Conservation (phyloP, 169 alveolate genomes). For the Neospora caninum region DNA sequence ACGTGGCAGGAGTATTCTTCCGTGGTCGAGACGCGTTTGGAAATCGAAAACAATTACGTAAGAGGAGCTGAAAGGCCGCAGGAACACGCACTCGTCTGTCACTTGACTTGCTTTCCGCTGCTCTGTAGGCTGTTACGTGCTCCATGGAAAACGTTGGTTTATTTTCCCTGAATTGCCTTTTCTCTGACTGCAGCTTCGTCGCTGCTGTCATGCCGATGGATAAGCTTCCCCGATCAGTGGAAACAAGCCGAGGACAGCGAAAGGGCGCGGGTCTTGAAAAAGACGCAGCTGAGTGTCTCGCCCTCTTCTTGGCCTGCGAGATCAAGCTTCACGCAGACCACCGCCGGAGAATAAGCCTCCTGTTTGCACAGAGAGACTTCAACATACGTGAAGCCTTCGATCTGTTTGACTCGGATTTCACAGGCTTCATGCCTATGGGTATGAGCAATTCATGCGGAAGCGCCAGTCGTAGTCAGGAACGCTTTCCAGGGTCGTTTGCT, state of each 20-base stretch:
- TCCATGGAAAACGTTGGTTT: no score
- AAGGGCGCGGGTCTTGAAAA: neutral
- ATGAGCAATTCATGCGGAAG: neutral
- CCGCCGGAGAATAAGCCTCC: neutral
- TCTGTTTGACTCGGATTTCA: neutral
- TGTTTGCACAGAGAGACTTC: constrained; percentile 23
- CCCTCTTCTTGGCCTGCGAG: neutral
- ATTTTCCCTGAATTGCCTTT: no score
- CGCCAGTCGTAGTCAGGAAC: no score
- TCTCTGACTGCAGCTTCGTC: neutral
- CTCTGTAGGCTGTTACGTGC: no score
- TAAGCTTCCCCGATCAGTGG: neutral
- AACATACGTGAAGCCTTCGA: constrained; percentile 16
- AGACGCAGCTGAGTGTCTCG: constrained; percentile 10
- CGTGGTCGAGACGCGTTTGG: no score
- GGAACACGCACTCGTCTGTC: no score
- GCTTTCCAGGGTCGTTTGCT: no score
- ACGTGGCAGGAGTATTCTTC: no score
- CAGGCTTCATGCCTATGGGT: neutral
- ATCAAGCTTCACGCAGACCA: constrained; percentile 6
- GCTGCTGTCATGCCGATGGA: constrained; percentile 14
- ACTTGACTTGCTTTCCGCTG: no score
- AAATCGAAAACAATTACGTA: no score
- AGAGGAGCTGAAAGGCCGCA: no score
- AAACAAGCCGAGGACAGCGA: neutral